Evolutionary conservation across 345 rosid genomes (phyloP).

Genomic region (Firmiana major): DNA sequence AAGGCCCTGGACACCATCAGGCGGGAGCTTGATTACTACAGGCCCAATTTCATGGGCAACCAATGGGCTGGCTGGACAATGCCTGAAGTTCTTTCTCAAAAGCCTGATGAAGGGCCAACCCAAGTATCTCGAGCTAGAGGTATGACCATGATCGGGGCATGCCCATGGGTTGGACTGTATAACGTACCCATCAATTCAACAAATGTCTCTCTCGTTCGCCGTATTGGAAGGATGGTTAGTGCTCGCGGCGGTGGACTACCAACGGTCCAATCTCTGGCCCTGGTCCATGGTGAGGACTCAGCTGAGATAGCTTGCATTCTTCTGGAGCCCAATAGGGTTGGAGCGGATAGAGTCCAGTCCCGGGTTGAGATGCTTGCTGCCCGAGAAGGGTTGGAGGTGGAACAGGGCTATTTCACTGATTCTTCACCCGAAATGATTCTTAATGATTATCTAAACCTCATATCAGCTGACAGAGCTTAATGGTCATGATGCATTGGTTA

Average conservation of each 20-base stretch:
- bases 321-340: constrained; percentile 53
- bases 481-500: neutral
- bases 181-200: constrained; percentile 50
- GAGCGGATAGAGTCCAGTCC: constrained; percentile 54
- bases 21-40: constrained; percentile 55
- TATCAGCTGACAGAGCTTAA: constrained; percentile 19
- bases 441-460: constrained; percentile 38
- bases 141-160: constrained; percentile 51
- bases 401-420: constrained; percentile 63
- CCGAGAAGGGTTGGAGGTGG: constrained; percentile 49
- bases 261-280: constrained; percentile 48
- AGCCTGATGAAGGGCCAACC: neutral
- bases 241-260: constrained; percentile 68
- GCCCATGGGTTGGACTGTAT: constrained; percentile 45
- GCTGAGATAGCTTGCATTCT: constrained; percentile 63
- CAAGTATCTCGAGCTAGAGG: constrained; percentile 24
- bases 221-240: constrained; percentile 56
- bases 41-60: constrained; percentile 54
- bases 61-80: constrained; percentile 35
- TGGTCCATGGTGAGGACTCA: constrained; percentile 47
- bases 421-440: constrained; percentile 48
- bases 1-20: constrained; percentile 52
- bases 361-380: constrained; percentile 51
- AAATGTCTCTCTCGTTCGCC: constrained; percentile 33
- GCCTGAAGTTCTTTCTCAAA: neutral